Conservation (phyloP, 345 rosid genomes). For the Angophora floribunda region DNA sequence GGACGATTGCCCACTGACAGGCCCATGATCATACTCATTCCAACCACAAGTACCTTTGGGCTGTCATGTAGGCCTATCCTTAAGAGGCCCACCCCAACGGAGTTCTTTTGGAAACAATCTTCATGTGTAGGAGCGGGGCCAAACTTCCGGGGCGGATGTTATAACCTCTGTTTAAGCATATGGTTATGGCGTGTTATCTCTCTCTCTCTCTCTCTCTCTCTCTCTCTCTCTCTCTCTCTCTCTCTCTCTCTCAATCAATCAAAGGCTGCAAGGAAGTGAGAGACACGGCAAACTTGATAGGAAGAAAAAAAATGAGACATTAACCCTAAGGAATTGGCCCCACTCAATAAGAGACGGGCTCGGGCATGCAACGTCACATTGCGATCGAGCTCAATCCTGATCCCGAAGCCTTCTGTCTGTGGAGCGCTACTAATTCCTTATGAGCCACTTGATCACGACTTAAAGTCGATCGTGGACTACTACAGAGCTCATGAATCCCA, state of each 20-base stretch:
- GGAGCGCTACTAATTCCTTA: background rate
- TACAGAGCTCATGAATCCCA: background rate
- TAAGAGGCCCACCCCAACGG: too few species aligned
- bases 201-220: background rate
- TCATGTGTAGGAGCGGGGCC: too few species aligned
- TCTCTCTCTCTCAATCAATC: too few species aligned
- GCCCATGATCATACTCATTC: too few species aligned
- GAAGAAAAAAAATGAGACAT: background rate
- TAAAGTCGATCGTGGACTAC: background rate
- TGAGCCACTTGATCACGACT: background rate
- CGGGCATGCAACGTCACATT: background rate
- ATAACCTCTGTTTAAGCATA: background rate
- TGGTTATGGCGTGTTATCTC: background rate
- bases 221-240: background rate
- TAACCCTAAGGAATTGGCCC: background rate
- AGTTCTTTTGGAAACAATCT: too few species aligned
- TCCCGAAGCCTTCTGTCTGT: background rate
- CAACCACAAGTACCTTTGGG: too few species aligned
- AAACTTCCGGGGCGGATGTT: too few species aligned
- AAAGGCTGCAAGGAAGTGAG: background rate
- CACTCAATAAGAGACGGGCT: background rate
- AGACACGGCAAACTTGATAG: background rate
- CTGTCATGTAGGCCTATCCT: too few species aligned
- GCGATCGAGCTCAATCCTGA: background rate
- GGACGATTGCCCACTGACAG: background rate